These are phyloP conservation scores for Ramalina peruviana DNA, from an alignment of 495 filamentous ascomycete species.

Conservation along the genomic window DNA sequence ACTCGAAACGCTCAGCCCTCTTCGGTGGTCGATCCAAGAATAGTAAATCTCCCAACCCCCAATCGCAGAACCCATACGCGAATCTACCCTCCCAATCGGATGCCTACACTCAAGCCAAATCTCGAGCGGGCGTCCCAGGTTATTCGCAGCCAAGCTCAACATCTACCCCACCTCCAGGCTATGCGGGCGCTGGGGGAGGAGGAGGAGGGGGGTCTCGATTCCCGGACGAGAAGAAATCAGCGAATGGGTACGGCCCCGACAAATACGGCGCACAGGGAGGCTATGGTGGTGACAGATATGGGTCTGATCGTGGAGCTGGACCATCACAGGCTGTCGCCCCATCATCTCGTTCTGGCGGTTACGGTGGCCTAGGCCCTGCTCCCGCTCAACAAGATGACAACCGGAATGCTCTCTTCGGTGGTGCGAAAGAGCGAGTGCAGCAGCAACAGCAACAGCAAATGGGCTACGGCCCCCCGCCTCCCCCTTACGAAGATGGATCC, in stretches of 20 bases:
- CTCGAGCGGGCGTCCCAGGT: constrained; percentile 27
- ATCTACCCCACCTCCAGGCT: constrained; percentile 7
- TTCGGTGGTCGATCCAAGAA: constrained; percentile 48
- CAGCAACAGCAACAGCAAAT: constrained; percentile 25
- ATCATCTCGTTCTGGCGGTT: constrained; percentile 50
- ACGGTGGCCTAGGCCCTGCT: constrained; percentile 55
- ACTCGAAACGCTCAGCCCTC: constrained; percentile 42
- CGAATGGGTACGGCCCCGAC: constrained; percentile 38
- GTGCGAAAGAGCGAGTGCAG: constrained; percentile 41
- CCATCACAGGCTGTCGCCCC: constrained; percentile 17
- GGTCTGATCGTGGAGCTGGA: constrained; percentile 29
- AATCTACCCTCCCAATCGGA: constrained; percentile 38
- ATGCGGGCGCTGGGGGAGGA: constrained; percentile 7
- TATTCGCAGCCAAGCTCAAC: constrained; percentile 11
- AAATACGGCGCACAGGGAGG: constrained; percentile 36
- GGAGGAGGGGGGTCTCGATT: not conserved
- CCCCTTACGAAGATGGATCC: constrained; percentile 18
- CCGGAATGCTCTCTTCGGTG: constrained; percentile 51
- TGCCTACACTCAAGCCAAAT: constrained; percentile 50
- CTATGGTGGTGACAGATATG: constrained; percentile 53
- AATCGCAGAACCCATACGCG: constrained; percentile 57
- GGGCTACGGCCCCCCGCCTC: constrained; percentile 24
- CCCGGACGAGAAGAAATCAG: constrained; percentile 20
- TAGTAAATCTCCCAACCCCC: constrained; percentile 34
- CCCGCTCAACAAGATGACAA: constrained; percentile 36